Conservation (phyloP, 257 asterid genomes). For the Buddleja alternifolia region DNA sequence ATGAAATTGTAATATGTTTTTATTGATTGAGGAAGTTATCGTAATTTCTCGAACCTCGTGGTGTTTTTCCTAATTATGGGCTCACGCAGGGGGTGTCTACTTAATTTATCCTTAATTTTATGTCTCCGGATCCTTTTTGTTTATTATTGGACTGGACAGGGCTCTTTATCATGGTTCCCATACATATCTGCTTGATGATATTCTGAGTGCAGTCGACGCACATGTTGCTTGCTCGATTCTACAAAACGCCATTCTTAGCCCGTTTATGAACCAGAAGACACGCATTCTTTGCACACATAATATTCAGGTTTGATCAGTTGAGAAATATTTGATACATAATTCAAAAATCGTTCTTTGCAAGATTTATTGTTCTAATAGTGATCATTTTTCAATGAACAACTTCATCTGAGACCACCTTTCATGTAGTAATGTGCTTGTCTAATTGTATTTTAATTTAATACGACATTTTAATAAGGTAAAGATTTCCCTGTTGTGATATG, state of each 20-base stretch:
- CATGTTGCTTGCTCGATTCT: constrained; percentile 86
- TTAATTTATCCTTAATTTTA: constrained; percentile 25
- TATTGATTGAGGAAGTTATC: too few relatives aligned
- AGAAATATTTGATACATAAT: too few relatives aligned
- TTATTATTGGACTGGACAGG: constrained; percentile 48
- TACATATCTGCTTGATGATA: constrained; percentile 81
- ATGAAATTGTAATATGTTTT: too few relatives aligned
- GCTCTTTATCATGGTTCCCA: constrained; percentile 79
- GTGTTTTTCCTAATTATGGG: too few relatives aligned
- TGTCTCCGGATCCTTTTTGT: constrained; percentile 18
- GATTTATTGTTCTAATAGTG: not conserved
- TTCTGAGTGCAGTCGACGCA: constrained; percentile 96
- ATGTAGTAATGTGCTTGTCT: not conserved
- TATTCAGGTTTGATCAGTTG: constrained; percentile 61
- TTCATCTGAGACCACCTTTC: not conserved
- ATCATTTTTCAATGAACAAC: not conserved
- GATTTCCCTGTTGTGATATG: too few relatives aligned
- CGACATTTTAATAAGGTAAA: not conserved
- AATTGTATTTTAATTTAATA: not conserved
- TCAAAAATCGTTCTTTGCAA: not conserved
- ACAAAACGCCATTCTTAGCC: constrained; percentile 72
- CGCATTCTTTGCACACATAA: constrained; percentile 92
- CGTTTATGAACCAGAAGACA: constrained; percentile 74
- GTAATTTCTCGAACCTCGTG: too few relatives aligned
- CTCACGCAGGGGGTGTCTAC: too few relatives aligned